Percentiles rank a stretch among this genome's conserved stretches.
Evolutionary conservation across 306 rosid genomes (phyloP).

Genomic region (Trifolium fragiferum): DNA sequence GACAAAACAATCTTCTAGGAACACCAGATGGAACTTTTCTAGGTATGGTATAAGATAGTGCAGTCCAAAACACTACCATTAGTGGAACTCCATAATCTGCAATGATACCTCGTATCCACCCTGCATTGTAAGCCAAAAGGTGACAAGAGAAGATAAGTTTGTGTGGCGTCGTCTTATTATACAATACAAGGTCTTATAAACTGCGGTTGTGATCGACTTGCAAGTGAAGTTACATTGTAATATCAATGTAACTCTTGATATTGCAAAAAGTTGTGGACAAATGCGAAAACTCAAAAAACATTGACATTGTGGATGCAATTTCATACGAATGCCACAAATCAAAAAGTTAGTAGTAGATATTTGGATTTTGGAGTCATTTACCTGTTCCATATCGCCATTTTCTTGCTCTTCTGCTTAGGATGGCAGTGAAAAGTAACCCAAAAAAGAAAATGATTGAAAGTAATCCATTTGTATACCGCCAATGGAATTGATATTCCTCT

Average conservation of each 20-base stretch:
- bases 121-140: slow-evolving; percentile 46
- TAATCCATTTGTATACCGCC: slow-evolving; percentile 81
- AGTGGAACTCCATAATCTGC: slow-evolving; percentile 93
- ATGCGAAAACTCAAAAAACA: neutral
- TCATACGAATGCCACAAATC: neutral
- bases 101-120: slow-evolving; percentile 65
- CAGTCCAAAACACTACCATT: slow-evolving; percentile 85
- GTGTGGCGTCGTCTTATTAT: neutral
- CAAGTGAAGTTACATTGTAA: neutral
- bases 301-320: neutral
- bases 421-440: slow-evolving; percentile 67
- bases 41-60: slow-evolving; percentile 63
- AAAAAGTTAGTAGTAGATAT: neutral
- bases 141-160: slow-evolving; percentile 26
- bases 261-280: neutral
- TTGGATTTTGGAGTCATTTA: slow-evolving; percentile 44
- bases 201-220: neutral
- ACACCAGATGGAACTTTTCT: slow-evolving; percentile 64
- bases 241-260: neutral
- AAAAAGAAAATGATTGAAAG: slow-evolving; percentile 67
- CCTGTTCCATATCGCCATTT: slow-evolving; percentile 89
- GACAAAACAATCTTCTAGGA: slow-evolving; percentile 79
- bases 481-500: slow-evolving; percentile 62
- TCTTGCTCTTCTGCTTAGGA: slow-evolving; percentile 82
- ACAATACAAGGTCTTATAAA: neutral